Base-by-base conservation (phyloP, 2,329 filamentous ascomycete species). In the Fusarium napiforme region DNA sequence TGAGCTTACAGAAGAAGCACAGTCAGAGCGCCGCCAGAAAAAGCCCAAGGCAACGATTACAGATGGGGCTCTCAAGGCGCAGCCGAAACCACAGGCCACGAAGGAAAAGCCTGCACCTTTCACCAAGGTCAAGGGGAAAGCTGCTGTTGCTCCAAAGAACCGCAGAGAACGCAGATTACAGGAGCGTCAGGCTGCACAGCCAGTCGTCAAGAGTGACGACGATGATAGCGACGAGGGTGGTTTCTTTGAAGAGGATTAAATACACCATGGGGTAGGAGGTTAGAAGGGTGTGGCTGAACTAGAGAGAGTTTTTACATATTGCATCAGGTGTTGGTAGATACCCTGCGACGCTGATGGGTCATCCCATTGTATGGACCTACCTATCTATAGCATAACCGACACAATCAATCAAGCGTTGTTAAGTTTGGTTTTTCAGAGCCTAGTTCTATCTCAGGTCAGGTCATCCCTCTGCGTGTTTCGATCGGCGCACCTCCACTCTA, bases 201-300 rank as follows among this genome's bases (percentile, higher is more conserved):
- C 78, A 34, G 73, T 59, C 39, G 73, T 74, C n/a, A 80, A 81
- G 28, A 80, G 82, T 46, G 84, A 85, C 26, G 85, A 84, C 23
- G 85, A 84, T 28, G 84, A 86, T 63, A 87, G 87, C 21, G 89
- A 85, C 60, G 88, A 86, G 28, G 88, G 85, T 15, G 87, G 88
- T 18, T 92, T 91, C 81, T 91, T 91, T 75, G 88, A 90, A 75
- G 67, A 77, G 42, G 61, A 45, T 26, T 75, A 45, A 60, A 30
- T 28, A 34, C 15, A 26, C 28, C 30, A 10, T 34, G 11, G 28
- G 52, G 52, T 32, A 40, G 42, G 16, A n/a, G 15, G 32, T 26
- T 15, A 43, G 30, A 23, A 30, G 23, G 28, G 36, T 28, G 23
- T 36, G 40, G 26, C 30, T 46, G 21, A 37, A 37, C 36, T 19